These are phyloP conservation scores for Corniculantispora saksenae DNA, from an alignment of 2,329 filamentous ascomycete genomes.

Conservation along the genomic window DNA sequence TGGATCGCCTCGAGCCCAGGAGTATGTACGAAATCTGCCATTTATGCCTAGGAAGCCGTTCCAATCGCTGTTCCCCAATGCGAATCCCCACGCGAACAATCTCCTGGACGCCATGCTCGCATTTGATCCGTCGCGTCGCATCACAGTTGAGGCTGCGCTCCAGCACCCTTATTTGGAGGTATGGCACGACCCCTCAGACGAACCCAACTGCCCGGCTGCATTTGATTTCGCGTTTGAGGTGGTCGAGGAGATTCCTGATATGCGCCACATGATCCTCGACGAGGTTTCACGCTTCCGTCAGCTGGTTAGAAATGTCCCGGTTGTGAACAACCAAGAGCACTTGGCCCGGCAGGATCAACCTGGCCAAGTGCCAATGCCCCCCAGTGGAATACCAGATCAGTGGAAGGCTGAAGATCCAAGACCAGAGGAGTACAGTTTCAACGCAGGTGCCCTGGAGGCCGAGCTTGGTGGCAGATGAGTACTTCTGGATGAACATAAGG, in stretches of 20 bases:
- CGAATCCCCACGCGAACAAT: conserved; percentile 93
- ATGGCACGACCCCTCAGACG: conserved; percentile 97
- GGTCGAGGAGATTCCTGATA: conserved; percentile 87
- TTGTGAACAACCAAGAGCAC: conserved; percentile 32
- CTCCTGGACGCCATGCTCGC: conserved; percentile 95
- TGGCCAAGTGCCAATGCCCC: conserved; percentile 27
- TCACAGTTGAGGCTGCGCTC: conserved; percentile 89
- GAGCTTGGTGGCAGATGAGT: conserved; percentile 44
- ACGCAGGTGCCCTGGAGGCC: conserved; percentile 54
- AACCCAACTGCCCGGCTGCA: conserved; percentile 92
- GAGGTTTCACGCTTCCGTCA: conserved; percentile 86
- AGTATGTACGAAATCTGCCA: conserved; percentile 94
- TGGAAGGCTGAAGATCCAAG: conserved; percentile 62
- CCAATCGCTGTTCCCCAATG: conserved; percentile 82
- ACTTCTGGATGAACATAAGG: no score
- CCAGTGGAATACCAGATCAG: conserved; percentile 51
- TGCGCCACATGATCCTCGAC: conserved; percentile 94
- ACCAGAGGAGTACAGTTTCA: conserved; percentile 57
- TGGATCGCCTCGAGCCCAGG: conserved; percentile 90
- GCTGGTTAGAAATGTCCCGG: conserved; percentile 53
- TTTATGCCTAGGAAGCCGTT: conserved; percentile 94
- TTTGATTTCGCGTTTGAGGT: conserved; percentile 99
- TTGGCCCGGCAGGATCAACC: conserved; percentile 33
- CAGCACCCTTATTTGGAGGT: conserved; percentile 96
- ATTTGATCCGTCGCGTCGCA: conserved; percentile 90